phyloP scores from a whole-genome alignment of 2,329 filamentous ascomycete species.

The Colletotrichum sp. region DNA sequence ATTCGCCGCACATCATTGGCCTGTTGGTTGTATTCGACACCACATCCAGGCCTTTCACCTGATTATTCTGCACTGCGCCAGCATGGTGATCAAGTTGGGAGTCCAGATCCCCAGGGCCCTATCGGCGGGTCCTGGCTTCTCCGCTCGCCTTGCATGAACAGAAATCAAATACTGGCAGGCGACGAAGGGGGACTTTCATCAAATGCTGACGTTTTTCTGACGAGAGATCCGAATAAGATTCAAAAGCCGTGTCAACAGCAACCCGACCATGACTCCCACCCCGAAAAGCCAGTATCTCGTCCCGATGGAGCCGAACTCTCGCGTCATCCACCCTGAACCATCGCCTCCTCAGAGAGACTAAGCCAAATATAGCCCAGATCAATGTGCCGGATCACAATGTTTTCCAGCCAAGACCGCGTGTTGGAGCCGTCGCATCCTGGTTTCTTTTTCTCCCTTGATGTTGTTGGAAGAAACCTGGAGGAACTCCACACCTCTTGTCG shows the following conservation, averaged over 20 bases:
- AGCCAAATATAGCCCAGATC: neutral
- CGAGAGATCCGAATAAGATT: neutral
- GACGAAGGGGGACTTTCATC: neutral
- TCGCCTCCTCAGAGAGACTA: neutral
- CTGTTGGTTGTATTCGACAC: neutral
- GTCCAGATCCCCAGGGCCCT: neutral
- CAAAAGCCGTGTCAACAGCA: neutral
- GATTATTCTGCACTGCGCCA: neutral
- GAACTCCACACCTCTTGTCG: neutral
- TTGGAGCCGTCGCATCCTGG: neutral
- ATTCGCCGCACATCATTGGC: neutral
- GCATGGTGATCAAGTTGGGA: neutral
- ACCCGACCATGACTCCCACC: accelerated
- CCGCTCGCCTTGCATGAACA: neutral
- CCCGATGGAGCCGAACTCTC: neutral
- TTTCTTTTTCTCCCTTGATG: neutral
- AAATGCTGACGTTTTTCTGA: accelerated
- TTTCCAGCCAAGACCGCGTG: neutral
- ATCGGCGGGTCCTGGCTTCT: neutral
- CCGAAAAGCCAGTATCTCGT: neutral
- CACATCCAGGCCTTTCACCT: neutral
- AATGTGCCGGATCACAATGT: neutral
- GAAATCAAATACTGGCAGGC: neutral
- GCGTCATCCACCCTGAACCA: neutral
- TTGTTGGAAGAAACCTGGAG: neutral